Percentiles rank a stretch among this genome's conserved stretches.
Evolutionary conservation across 108 stramenopile species (phyloP).

Genomic region (Skeletonema menzelii): DNA sequence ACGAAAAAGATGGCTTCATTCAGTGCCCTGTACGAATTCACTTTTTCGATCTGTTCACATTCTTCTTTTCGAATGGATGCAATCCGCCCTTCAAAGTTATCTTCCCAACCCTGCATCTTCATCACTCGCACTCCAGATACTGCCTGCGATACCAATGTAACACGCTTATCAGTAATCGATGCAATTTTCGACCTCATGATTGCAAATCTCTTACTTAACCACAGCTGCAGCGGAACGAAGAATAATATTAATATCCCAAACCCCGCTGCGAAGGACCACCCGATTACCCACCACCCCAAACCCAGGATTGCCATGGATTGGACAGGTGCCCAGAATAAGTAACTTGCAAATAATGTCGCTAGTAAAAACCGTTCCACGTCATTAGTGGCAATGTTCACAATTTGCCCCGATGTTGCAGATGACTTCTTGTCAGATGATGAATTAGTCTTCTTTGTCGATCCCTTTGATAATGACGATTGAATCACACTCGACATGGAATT

Average conservation of each 20-base stretch:
- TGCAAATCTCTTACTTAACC: slow-evolving; percentile 71
- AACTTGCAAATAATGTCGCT: slow-evolving; percentile 66
- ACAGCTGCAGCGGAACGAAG: slow-evolving; percentile 87
- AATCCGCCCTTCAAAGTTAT: slow-evolving; percentile 71
- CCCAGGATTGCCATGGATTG: slow-evolving; percentile 79
- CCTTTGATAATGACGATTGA: slow-evolving; percentile 7
- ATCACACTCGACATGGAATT: slow-evolving; percentile 28
- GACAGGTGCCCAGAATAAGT: slow-evolving; percentile 84
- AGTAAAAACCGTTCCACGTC: slow-evolving; percentile 91
- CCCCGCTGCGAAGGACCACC: slow-evolving; percentile 85
- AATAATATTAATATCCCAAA: slow-evolving; percentile 72
- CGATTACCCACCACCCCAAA: slow-evolving; percentile 69
- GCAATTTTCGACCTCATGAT: slow-evolving; percentile 73
- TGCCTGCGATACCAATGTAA: slow-evolving; percentile 88
- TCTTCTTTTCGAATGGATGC: slow-evolving; percentile 60
- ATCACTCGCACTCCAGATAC: slow-evolving; percentile 83
- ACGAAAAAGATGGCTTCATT: slow-evolving; percentile 89
- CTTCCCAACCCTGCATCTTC: slow-evolving; percentile 87
- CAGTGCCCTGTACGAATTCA: slow-evolving; percentile 62
- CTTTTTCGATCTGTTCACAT: slow-evolving; percentile 61
- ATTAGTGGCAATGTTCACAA: slow-evolving; percentile 89
- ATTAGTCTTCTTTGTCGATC: slow-evolving; percentile 3
- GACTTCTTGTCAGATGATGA: not conserved
- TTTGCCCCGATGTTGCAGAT: slow-evolving; percentile 58
- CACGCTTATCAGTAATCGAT: slow-evolving; percentile 83